phyloP scores from a whole-genome alignment of 805 yeast genomes.

The Priceomyces fermenticarens region DNA sequence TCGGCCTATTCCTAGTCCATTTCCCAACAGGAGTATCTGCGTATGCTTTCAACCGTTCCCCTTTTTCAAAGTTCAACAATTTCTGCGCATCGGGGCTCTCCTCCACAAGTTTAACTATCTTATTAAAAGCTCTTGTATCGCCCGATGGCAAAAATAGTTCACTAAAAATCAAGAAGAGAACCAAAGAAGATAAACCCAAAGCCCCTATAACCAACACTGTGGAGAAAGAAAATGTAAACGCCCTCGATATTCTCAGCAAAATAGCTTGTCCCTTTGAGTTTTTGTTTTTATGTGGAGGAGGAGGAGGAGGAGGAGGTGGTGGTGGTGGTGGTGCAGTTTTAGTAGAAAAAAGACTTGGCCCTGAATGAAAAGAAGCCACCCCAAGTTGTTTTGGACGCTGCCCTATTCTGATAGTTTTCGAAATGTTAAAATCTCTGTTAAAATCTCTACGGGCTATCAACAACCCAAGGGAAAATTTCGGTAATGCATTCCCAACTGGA shows the following conservation, averaged over 20 bases:
- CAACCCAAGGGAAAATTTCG: too few relatives aligned
- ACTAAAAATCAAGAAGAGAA: conserved; percentile 70
- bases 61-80: conserved; percentile 51
- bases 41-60: conserved; percentile 72
- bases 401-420: neutral
- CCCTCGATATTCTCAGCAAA: conserved; percentile 49
- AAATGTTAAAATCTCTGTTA: too few relatives aligned
- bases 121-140: conserved; percentile 85
- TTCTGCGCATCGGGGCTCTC: conserved; percentile 58
- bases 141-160: conserved; percentile 88
- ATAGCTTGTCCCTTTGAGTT: conserved; percentile 39
- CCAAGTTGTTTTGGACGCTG: neutral
- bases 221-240: conserved; percentile 60
- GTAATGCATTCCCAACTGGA: too few relatives aligned
- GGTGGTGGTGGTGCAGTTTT: conserved; percentile 31
- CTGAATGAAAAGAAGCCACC: neutral
- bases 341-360: conserved; percentile 13
- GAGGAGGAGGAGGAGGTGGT: conserved; percentile 40
- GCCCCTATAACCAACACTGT: conserved; percentile 66
- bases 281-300: conserved; percentile 31
- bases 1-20: conserved; percentile 89
- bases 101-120: conserved; percentile 76
- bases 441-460: too few relatives aligned
- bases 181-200: conserved; percentile 60
- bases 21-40: conserved; percentile 71